Conservation (phyloP, 2,329 filamentous ascomycete species). For the Colletotrichum sp. region DNA sequence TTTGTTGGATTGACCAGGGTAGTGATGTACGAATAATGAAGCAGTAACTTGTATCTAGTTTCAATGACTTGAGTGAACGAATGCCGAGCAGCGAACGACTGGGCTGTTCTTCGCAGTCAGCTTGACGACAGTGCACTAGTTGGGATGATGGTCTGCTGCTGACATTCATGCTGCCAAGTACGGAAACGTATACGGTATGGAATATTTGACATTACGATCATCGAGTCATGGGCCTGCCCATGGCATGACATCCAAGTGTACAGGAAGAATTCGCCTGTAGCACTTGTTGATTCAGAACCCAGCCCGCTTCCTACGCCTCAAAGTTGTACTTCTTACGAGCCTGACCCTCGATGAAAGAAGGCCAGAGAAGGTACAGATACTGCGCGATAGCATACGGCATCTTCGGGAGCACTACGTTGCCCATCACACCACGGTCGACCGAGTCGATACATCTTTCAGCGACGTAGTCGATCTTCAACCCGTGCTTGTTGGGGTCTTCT, state of each 20-base stretch:
- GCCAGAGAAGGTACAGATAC: slow-evolving; percentile 1
- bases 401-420: slow-evolving; percentile 1
- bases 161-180: not conserved
- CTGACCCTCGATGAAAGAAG: slow-evolving; percentile 3
- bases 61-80: not conserved
- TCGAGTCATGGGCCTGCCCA: not conserved
- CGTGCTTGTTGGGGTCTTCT: slow-evolving; percentile 7
- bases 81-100: not conserved
- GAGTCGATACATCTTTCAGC: not conserved
- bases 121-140: not conserved
- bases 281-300: not conserved
- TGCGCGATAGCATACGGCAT: slow-evolving; percentile 4
- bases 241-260: not conserved
- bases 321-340: slow-evolving; percentile 14
- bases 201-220: not conserved
- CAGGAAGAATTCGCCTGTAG: not conserved
- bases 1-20: not conserved
- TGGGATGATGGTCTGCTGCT: not conserved
- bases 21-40: not conserved
- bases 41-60: not conserved
- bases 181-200: not conserved
- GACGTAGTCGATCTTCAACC: not conserved
- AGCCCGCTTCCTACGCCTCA: not conserved
- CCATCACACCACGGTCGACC: not conserved
- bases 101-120: not conserved